phyloP scores from a whole-genome alignment of 805 yeast species.

The Saccharomyces kudriavzevii region DNA sequence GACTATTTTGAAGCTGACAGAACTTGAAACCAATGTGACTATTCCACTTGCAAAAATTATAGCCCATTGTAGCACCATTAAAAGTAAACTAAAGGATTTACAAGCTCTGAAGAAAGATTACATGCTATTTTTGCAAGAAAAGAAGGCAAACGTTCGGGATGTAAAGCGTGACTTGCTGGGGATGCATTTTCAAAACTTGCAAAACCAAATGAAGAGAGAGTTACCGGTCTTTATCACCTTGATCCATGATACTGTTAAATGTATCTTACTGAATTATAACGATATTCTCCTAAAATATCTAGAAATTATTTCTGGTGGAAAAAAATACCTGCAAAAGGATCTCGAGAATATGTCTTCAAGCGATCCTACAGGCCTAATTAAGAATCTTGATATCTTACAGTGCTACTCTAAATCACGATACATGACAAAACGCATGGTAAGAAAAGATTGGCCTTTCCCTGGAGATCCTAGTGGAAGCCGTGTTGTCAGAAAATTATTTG shows the following conservation, averaged over 20 bases:
- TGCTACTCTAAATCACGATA: slow-evolving; percentile 26
- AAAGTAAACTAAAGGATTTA: slow-evolving; percentile 25
- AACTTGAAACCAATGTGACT: slow-evolving; percentile 24
- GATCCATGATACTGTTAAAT: slow-evolving; percentile 8
- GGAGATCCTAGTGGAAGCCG: slow-evolving; percentile 18
- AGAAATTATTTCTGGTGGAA: slow-evolving; percentile 28
- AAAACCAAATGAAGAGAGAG: slow-evolving; percentile 24
- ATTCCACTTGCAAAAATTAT: slow-evolving; percentile 23
- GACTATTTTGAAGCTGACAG: slow-evolving; percentile 21
- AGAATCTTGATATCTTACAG: slow-evolving; percentile 33
- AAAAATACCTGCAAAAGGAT: slow-evolving; percentile 20
- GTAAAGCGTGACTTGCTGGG: slow-evolving; percentile 23
- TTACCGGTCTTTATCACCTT: slow-evolving; percentile 24
- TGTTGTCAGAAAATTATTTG: slow-evolving; percentile 23
- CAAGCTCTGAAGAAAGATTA: slow-evolving; percentile 31
- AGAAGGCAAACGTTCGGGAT: slow-evolving; percentile 16
- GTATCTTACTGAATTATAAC: slow-evolving; percentile 19
- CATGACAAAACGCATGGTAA: slow-evolving; percentile 24
- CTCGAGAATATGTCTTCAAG: slow-evolving; percentile 9
- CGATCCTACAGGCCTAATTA: slow-evolving; percentile 4
- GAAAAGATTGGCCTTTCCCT: slow-evolving; percentile 21
- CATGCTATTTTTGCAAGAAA: slow-evolving; percentile 20
- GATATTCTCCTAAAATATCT: slow-evolving; percentile 25
- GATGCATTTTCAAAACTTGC: slow-evolving; percentile 23
- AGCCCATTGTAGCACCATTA: slow-evolving; percentile 20